Base-by-base conservation (phyloP, 2,329 filamentous ascomycete species). In the Trichoderma pleuroti region DNA sequence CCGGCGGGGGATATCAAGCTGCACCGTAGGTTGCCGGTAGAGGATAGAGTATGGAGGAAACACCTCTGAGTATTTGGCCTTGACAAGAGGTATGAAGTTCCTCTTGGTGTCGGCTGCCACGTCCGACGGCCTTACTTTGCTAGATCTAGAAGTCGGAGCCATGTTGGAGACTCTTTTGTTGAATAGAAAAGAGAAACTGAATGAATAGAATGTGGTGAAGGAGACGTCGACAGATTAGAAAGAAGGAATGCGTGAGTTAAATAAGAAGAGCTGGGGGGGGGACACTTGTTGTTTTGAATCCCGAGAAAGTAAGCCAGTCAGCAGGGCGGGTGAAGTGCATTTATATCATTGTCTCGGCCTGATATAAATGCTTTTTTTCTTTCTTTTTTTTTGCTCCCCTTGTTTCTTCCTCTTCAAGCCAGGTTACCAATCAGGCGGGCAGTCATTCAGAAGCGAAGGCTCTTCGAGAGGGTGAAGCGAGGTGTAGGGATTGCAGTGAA, bases 41-140 rank as follows among this genome's bases (percentile, higher is more conserved):
- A 91, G 83, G 75, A 87, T 86, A 4, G 90, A 93, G 74, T 84
- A 86, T 5, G 85, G 85, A 18, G 84, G 85, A 84, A 83, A 92
- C 76, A 81, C 80, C 70, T 83, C 82, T 71, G 81, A 83, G 80
- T 86, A 89, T 76, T 87, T 83, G 42, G 84, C 82, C 76, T 84
- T 86, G 75, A 93, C 88, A 73, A 86, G 82, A 18, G 91, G 91
- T 73, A 93, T 90, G 77, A 90, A 92, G 71, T 86, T 86, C 75
- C 85, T 86, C 80, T 92, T 92, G n/a, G 90, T 91, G 78, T 93
- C 91, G 30, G 88, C 87, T 68, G 91, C 91, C 68, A 93, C 88
- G 74, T 93, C 91, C 52, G 90, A 81, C 36, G 81, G 80, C 75
- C 78, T 77, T 63, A 80, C 77, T 36, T 77, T 76, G 71, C 76